phyloP scores from a whole-genome alignment of 768 basidiomycete species.

The Clavaria fumosa region DNA sequence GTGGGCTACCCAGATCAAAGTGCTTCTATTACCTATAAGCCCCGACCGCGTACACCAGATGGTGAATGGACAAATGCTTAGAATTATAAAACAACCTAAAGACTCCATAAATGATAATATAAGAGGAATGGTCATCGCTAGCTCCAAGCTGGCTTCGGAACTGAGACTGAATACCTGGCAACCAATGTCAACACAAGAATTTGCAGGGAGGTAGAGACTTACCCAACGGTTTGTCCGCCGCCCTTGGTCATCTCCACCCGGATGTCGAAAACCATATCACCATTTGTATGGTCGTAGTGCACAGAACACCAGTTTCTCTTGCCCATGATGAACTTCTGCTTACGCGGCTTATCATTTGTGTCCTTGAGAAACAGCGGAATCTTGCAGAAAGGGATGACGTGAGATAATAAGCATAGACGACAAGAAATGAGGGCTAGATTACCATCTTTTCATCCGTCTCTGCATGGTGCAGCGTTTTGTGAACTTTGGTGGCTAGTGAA shows the following conservation, averaged over 20 bases:
- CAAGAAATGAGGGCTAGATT: constrained; percentile 6
- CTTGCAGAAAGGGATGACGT: constrained; percentile 20
- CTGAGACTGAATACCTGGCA: constrained; percentile 27
- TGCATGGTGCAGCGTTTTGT: constrained; percentile 69
- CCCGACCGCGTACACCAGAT: no score
- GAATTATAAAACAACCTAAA: no score
- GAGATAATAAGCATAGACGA: neutral
- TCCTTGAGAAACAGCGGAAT: constrained; percentile 65
- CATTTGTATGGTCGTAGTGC: constrained; percentile 36
- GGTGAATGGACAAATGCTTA: no score
- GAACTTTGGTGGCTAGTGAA: constrained; percentile 63
- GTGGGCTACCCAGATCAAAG: no score
- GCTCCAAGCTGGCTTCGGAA: constrained; percentile 23
- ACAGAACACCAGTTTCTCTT: constrained; percentile 78
- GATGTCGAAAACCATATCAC: constrained; percentile 68
- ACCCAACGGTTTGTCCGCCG: constrained; percentile 67
- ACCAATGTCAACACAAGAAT: neutral
- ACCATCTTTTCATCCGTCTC: constrained; percentile 88
- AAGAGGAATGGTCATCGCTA: no score
- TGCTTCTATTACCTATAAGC: no score
- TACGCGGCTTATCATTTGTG: constrained; percentile 59
- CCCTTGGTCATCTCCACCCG: constrained; percentile 81
- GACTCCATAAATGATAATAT: no score
- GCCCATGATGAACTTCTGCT: constrained; percentile 76
- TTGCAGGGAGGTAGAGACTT: constrained; percentile 18